Evolutionary conservation across 2,329 filamentous ascomycete genomes (phyloP).

Genomic region (Proliferodiscus dingleyae): DNA sequence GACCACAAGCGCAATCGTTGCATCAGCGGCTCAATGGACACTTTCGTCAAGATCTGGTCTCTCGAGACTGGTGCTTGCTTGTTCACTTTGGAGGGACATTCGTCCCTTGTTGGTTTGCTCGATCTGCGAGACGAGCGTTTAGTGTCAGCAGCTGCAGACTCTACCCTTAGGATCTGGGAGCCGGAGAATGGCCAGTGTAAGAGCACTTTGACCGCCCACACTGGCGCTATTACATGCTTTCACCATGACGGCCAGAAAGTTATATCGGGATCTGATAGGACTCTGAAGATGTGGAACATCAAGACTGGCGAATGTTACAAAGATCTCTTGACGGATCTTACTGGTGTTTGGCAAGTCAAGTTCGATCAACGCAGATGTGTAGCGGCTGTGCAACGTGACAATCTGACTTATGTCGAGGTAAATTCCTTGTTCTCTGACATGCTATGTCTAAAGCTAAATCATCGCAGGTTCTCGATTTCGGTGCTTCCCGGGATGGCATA

Average conservation of each 20-base stretch:
- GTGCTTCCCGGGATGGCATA: constrained; percentile 83
- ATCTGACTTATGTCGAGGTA: constrained; percentile 93
- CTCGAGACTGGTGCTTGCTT: constrained; percentile 79
- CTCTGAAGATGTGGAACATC: constrained; percentile 98
- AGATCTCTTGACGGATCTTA: constrained; percentile 87
- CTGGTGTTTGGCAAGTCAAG: constrained; percentile 98
- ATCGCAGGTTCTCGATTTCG: constrained; percentile 88
- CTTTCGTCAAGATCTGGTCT: constrained; percentile 96
- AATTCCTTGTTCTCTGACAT: constrained; percentile 32
- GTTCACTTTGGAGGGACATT: constrained; percentile 88
- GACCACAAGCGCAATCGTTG: constrained; percentile 89
- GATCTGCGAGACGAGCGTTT: constrained; percentile 86
- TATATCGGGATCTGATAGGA: constrained; percentile 91
- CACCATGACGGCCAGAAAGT: constrained; percentile 97
- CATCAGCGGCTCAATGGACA: constrained; percentile 98
- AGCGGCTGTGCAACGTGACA: constrained; percentile 89
- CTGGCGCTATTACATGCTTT: constrained; percentile 96
- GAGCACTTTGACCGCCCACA: constrained; percentile 86
- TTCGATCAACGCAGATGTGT: constrained; percentile 95
- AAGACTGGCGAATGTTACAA: constrained; percentile 86
- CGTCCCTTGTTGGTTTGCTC: constrained; percentile 83
- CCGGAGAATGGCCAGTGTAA: constrained; percentile 88
- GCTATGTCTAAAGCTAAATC: constrained; percentile 30
- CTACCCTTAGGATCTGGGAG: constrained; percentile 94
- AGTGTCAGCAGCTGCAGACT: constrained; percentile 92